These are phyloP conservation scores for Geosmithia flava DNA, from an alignment of 2,329 filamentous ascomycete species.

Conservation along the genomic window DNA sequence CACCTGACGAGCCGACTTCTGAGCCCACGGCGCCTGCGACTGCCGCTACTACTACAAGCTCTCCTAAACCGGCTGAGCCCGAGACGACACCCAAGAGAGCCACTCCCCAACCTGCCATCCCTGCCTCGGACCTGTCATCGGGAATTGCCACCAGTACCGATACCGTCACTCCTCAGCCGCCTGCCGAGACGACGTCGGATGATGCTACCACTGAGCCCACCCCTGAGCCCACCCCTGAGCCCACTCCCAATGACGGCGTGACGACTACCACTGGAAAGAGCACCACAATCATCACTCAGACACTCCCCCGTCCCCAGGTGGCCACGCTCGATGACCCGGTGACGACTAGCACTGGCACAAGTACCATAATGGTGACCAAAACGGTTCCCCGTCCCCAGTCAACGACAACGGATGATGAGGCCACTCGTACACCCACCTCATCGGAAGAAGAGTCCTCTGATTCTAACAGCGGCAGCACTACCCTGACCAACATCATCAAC, in stretches of 20 bases:
- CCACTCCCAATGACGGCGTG: background rate
- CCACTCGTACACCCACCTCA: no score
- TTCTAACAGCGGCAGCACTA: background rate
- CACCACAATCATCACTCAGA: slow-evolving; percentile 2
- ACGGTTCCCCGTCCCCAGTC: background rate
- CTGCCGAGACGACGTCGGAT: background rate
- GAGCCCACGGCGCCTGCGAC: background rate
- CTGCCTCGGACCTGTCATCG: no score
- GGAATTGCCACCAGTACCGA: background rate
- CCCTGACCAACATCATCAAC: slow-evolving; percentile 1
- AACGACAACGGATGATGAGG: background rate
- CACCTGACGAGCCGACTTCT: background rate
- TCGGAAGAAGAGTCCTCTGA: no score
- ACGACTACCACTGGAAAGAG: slow-evolving; percentile 1
- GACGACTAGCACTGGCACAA: background rate
- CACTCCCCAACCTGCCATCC: background rate
- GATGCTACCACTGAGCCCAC: background rate
- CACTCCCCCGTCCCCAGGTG: background rate
- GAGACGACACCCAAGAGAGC: background rate
- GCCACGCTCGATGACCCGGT: background rate
- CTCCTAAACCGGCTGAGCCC: background rate
- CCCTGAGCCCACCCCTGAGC: background rate
- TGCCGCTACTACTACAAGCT: background rate
- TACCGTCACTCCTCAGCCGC: background rate
- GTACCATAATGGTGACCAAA: no score